phyloP scores from a whole-genome alignment of 345 rosid genomes.

The Chamaenerion angustifolium region DNA sequence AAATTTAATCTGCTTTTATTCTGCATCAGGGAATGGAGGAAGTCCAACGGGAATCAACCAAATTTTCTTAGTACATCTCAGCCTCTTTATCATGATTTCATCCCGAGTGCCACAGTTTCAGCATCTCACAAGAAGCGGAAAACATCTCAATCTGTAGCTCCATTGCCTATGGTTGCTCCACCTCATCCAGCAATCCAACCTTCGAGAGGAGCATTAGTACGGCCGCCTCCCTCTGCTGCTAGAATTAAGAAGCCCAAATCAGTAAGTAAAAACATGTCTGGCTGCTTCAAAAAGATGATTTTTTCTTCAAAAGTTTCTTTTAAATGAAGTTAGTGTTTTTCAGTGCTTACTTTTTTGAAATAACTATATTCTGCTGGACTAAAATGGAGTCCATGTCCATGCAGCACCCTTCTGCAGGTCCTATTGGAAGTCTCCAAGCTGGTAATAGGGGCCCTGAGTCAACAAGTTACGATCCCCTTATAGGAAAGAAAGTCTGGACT shows the following conservation, averaged over 20 bases:
- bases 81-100: conserved; percentile 37
- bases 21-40: conserved; percentile 80
- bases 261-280: conserved; percentile 30
- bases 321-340: too few relatives aligned
- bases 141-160: conserved; percentile 68
- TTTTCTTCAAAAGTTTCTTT: too few relatives aligned
- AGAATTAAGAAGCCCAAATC: conserved; percentile 74
- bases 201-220: conserved; percentile 58
- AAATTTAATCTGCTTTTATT: background rate
- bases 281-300: too few relatives aligned
- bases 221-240: conserved; percentile 57
- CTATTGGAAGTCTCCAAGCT: conserved; percentile 53
- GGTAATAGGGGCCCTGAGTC: conserved; percentile 33
- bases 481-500: conserved; percentile 91
- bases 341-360: conserved; percentile 10
- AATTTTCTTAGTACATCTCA: conserved; percentile 48
- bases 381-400: conserved; percentile 38
- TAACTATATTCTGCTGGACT: background rate
- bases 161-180: conserved; percentile 71
- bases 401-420: conserved; percentile 59
- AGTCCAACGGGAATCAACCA: conserved; percentile 46
- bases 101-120: conserved; percentile 71
- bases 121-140: conserved; percentile 86
- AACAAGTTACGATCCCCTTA: conserved; percentile 45
- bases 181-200: conserved; percentile 67